Conservation (phyloP, 1,139 yeast genomes). For the Petasospora fabianii region DNA sequence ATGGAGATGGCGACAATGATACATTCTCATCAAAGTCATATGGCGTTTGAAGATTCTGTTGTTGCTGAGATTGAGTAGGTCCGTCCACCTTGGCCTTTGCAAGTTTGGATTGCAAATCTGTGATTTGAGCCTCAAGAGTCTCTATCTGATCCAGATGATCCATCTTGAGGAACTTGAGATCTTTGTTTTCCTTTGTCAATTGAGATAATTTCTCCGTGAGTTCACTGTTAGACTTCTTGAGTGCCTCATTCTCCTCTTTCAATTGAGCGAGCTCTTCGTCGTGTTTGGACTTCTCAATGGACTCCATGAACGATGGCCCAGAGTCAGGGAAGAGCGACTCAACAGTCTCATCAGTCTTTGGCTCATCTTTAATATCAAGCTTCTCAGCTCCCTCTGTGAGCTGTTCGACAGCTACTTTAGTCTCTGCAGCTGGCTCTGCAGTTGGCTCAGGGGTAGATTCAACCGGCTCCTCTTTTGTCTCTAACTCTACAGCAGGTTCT, state of each 20-base stretch:
- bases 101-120: conserved; percentile 22
- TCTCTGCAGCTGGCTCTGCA: conserved; percentile 1
- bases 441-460: conserved; percentile 3
- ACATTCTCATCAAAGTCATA: conserved; percentile 25
- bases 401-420: background rate
- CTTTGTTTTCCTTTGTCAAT: conserved; percentile 31
- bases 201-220: conserved; percentile 24
- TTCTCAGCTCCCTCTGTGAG: conserved; percentile 2
- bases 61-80: conserved; percentile 8
- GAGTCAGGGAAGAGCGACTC: conserved; percentile 18
- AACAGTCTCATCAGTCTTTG: background rate
- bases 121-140: conserved; percentile 27
- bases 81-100: conserved; percentile 22
- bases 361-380: background rate
- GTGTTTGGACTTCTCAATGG: conserved; percentile 29
- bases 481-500: conserved; percentile 1
- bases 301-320: conserved; percentile 28
- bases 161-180: conserved; percentile 40
- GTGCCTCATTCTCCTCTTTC: no score
- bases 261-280: no score
- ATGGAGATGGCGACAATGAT: conserved; percentile 24
- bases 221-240: conserved; percentile 28
- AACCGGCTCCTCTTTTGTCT: conserved; percentile 5
- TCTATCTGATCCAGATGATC: conserved; percentile 45
- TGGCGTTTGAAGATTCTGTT: conserved; percentile 6